Conservation (phyloP, 768 basidiomycete species). For the Terana coerulea region DNA sequence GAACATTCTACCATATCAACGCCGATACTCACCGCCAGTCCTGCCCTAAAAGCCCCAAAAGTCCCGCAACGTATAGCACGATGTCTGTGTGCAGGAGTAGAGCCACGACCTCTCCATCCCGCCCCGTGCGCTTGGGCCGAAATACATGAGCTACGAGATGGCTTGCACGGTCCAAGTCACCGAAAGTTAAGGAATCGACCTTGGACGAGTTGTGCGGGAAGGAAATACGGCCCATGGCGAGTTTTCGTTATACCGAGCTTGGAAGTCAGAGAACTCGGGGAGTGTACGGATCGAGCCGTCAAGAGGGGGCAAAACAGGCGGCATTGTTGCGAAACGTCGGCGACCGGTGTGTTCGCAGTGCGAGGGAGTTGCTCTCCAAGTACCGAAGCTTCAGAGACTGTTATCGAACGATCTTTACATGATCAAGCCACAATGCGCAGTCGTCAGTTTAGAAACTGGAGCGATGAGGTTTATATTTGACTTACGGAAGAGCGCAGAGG, state of each 20-base stretch:
- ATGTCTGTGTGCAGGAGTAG: slow-evolving; percentile 3
- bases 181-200: not conserved
- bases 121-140: not conserved
- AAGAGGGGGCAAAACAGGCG: not conserved
- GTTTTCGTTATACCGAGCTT: slow-evolving; percentile 4
- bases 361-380: too few species aligned
- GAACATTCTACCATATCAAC: too few species aligned
- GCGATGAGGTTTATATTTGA: too few species aligned
- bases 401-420: too few species aligned
- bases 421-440: too few species aligned
- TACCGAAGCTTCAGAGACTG: too few species aligned
- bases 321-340: too few species aligned
- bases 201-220: not conserved
- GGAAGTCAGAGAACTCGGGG: slow-evolving; percentile 9
- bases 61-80: slow-evolving; percentile 1
- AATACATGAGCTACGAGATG: slow-evolving; percentile 2
- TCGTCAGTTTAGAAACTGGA: too few species aligned
- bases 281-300: slow-evolving; percentile 7
- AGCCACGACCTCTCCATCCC: slow-evolving; percentile 2
- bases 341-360: too few species aligned
- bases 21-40: slow-evolving; percentile 2
- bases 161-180: not conserved
- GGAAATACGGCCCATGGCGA: not conserved
- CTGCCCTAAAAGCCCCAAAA: not conserved
- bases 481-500: too few species aligned